These are phyloP conservation scores for Epichloe aotearoae DNA, from an alignment of 2,329 filamentous ascomycete species.

Conservation along the genomic window DNA sequence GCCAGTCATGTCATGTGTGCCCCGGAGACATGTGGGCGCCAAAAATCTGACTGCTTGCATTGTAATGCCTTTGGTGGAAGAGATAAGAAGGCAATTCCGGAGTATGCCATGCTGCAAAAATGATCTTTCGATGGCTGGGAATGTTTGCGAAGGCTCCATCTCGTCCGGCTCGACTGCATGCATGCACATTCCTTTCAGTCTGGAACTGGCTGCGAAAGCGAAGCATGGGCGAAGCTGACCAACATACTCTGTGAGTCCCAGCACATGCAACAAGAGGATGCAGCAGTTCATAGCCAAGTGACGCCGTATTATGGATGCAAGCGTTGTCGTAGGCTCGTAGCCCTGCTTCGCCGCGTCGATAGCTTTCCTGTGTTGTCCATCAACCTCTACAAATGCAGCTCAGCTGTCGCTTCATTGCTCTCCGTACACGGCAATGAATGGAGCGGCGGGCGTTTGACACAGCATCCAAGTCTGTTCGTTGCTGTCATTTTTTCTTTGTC, in stretches of 20 bases:
- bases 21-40: not conserved
- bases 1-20: not conserved
- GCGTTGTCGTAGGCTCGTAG: not conserved
- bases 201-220: not conserved
- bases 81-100: not conserved
- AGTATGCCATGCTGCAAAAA: not conserved
- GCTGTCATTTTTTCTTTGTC: not conserved
- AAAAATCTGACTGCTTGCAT: not conserved
- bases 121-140: not conserved
- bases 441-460: not conserved
- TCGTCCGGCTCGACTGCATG: not conserved
- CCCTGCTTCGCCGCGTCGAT: not conserved
- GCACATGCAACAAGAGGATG: not conserved
- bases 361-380: not conserved
- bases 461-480: not conserved
- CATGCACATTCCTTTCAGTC: not conserved
- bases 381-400: not conserved
- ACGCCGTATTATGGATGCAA: not conserved
- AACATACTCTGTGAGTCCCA: slow-evolving; percentile 1
- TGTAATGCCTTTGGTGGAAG: not conserved
- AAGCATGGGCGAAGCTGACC: not conserved
- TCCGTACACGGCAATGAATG: not conserved
- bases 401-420: not conserved
- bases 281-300: not conserved
- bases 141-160: not conserved